These are phyloP conservation scores for Syzygium aromaticum DNA, from an alignment of 345 rosid species.

Conservation along the genomic window DNA sequence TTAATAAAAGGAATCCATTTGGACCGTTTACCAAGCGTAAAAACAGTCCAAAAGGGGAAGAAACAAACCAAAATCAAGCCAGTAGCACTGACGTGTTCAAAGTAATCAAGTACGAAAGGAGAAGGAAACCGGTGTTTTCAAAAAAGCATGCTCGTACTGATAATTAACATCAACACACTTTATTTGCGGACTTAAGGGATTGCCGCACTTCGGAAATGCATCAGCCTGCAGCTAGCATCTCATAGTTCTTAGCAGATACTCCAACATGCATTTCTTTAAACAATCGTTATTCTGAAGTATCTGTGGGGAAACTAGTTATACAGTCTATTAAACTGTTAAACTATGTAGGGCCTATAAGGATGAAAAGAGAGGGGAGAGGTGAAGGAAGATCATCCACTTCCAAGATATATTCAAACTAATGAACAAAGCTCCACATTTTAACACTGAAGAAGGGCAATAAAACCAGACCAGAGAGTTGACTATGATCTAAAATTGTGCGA, in stretches of 20 bases:
- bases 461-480: neutral
- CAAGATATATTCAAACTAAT: neutral
- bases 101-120: neutral
- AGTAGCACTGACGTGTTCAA: neutral
- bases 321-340: neutral
- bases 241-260: neutral
- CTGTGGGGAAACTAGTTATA: neutral
- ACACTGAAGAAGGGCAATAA: neutral
- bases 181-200: neutral
- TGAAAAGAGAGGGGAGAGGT: neutral
- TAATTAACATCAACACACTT: neutral
- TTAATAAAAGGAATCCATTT: neutral
- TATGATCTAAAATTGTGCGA: neutral
- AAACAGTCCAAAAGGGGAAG: neutral
- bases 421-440: neutral
- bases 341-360: neutral
- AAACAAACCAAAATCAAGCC: neutral
- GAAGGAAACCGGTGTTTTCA: neutral
- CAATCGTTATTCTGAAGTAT: neutral
- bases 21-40: neutral
- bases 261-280: neutral
- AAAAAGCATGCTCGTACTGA: neutral
- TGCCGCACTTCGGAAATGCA: neutral
- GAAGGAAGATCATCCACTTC: neutral
- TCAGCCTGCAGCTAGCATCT: neutral